Evolutionary conservation across 805 yeast genomes (phyloP).

Genomic region (Wickerhamiella kurtzmanii): DNA sequence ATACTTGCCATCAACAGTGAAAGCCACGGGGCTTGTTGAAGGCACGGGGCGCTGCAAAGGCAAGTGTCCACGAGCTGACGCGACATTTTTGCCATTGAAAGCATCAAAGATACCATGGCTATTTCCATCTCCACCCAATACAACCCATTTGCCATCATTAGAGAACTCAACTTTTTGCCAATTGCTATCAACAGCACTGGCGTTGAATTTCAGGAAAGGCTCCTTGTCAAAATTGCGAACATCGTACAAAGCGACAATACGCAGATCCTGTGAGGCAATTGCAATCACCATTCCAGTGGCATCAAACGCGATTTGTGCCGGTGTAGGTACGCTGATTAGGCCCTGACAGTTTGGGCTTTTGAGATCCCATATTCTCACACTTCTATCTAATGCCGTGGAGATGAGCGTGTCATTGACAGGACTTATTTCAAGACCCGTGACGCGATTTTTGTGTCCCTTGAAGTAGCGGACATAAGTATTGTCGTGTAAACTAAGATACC

Average conservation of each 20-base stretch:
- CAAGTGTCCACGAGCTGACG: slow-evolving; percentile 36
- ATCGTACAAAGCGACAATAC: slow-evolving; percentile 47
- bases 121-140: slow-evolving; percentile 43
- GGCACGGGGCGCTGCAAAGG: slow-evolving; percentile 31
- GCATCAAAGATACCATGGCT: slow-evolving; percentile 57
- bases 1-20: slow-evolving; percentile 55
- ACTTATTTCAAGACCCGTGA: slow-evolving; percentile 55
- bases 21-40: slow-evolving; percentile 39
- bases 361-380: slow-evolving; percentile 81
- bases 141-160: slow-evolving; percentile 53
- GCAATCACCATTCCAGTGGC: slow-evolving; percentile 78
- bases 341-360: slow-evolving; percentile 57
- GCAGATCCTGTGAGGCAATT: slow-evolving; percentile 35
- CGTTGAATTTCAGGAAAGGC: slow-evolving; percentile 38
- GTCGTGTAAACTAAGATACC: slow-evolving; percentile 64
- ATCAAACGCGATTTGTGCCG: slow-evolving; percentile 56
- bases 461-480: slow-evolving; percentile 76
- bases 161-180: slow-evolving; percentile 69
- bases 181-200: slow-evolving; percentile 23
- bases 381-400: slow-evolving; percentile 59
- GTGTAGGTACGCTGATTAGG: slow-evolving; percentile 38
- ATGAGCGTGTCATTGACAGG: slow-evolving; percentile 55
- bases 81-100: slow-evolving; percentile 41
- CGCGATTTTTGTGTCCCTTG: slow-evolving; percentile 72
- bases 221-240: slow-evolving; percentile 41